phyloP scores from a whole-genome alignment of 2,329 filamentous ascomycete species.

The Macroventuria anomochaeta region DNA sequence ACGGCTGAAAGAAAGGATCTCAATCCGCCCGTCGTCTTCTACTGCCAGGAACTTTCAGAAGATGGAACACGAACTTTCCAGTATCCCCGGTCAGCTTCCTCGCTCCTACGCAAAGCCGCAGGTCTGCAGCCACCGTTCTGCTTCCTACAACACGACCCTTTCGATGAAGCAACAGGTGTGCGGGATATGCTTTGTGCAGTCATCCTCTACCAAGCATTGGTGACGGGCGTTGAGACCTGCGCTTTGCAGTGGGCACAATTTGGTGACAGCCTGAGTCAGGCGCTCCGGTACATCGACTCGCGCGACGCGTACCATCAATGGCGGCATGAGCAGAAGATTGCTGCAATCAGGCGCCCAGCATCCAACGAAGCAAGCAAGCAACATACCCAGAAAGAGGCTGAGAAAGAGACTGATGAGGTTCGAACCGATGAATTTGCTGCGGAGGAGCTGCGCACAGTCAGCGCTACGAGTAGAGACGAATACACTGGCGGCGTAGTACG shows the following conservation, averaged over 20 bases:
- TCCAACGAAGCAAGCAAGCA: neutral
- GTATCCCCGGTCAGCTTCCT: slow-evolving; percentile 14
- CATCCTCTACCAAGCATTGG: slow-evolving; percentile 15
- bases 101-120: slow-evolving; percentile 18
- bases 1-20: neutral
- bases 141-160: slow-evolving; percentile 19
- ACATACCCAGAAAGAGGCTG: neutral
- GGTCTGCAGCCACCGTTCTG: slow-evolving; percentile 15
- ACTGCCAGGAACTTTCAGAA: neutral
- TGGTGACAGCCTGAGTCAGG: slow-evolving; percentile 3
- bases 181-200: slow-evolving; percentile 22
- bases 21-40: slow-evolving; percentile 3
- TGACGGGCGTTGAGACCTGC: neutral
- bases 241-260: slow-evolving; percentile 17
- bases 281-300: slow-evolving; percentile 11
- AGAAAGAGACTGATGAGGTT: neutral
- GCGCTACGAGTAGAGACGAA: neutral
- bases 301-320: slow-evolving; percentile 12
- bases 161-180: neutral
- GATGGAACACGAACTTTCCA: neutral
- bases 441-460: neutral
- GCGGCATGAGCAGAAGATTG: slow-evolving; percentile 1
- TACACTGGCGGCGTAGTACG: neutral
- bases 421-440: neutral
- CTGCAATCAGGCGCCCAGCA: neutral